A percentile compares a stretch with the other conserved stretches of the same genome.
These are phyloP conservation scores for Suillus fuscotomentosus DNA, from an alignment of 768 basidiomycete genomes.

Conservation along the genomic window DNA sequence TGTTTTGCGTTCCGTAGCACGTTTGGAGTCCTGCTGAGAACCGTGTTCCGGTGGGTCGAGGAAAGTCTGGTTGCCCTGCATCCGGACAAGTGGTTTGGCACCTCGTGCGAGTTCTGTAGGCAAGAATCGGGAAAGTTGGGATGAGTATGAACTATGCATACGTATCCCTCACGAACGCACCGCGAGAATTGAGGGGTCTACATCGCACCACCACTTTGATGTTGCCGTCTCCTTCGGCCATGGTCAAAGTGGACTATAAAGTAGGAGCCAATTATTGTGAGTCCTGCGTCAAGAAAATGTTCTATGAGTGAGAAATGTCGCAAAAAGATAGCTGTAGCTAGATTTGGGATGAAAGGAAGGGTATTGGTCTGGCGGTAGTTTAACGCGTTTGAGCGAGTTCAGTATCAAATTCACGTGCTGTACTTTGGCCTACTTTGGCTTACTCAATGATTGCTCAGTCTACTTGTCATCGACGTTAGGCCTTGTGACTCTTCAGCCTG, in stretches of 20 bases:
- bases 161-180: constrained; percentile 43
- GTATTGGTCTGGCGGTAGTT: constrained; percentile 6
- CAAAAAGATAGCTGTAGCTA: constrained; percentile 10
- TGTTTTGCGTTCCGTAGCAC: constrained; percentile 86
- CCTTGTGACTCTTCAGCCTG: constrained; percentile 54
- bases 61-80: constrained; percentile 92
- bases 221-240: constrained; percentile 85
- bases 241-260: constrained; percentile 29
- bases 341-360: constrained; percentile 8
- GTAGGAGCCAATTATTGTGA: constrained; percentile 9
- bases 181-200: constrained; percentile 92
- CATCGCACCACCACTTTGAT: constrained; percentile 96
- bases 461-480: constrained; percentile 2
- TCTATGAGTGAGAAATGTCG: constrained; percentile 4
- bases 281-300: constrained; percentile 7
- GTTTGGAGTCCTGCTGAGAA: constrained; percentile 65
- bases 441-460: background rate
- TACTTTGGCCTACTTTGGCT: too few relatives aligned
- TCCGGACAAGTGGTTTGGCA: constrained; percentile 90
- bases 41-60: constrained; percentile 86
- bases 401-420: constrained; percentile 9
- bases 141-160: background rate
- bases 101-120: constrained; percentile 84
- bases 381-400: constrained; percentile 8
- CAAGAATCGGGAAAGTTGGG: background rate